Evolutionary conservation across 2,329 filamentous ascomycete genomes (phyloP), one percentile per base, ranked within the genome.

Genomic region (Tolypocladium paradoxum): DNA sequence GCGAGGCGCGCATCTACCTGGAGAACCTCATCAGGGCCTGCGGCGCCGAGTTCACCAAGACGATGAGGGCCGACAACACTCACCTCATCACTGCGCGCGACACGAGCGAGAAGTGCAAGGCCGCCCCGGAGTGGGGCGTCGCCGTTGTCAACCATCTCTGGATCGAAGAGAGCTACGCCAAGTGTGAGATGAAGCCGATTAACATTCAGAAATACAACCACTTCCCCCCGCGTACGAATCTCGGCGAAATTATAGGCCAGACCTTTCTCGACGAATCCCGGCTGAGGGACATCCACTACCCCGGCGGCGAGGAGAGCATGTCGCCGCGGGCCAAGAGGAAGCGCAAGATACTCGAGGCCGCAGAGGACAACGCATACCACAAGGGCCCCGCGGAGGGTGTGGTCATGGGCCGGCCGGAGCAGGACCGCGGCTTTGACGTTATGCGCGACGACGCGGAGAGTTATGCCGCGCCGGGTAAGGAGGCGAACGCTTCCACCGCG

Each of bases 151-250:
- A 97, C 67, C 93, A 99, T 66, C 77, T 99, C 1, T 99, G 93
- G 93, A 79, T 99, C 47, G 93, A 99, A 68, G 93, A 99, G 65
- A 95, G 90, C 69, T 99, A 97, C 65, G 90, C 92, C 2, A 90
- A 87, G 65, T 96, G 90, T 73, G 79, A 87, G 63, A 74, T 86
- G 54, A 86, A 89, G 65, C 81, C 82, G 0, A 72, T 91, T 24
- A 86, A 87, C 4, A 81, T 88, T 50, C 75, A 79, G 9, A 85
- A 86, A 57, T 99, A 95, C 65, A 89, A 81, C 1, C 85, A 90
- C 64, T 99, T 97, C 60, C 93, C 93, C 18, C 78, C 80, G 12
- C 81, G 90, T 53, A 97, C 92, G 2, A 97, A 99, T 65, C 77
- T 99, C 6, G 88, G 90, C 50, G 93, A 97, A 68, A 82, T 97